A percentile compares a stretch with the other conserved stretches of the same genome.
phyloP scores from a whole-genome alignment of 164 flowering plant genomes.

The Aristolochia californica region DNA sequence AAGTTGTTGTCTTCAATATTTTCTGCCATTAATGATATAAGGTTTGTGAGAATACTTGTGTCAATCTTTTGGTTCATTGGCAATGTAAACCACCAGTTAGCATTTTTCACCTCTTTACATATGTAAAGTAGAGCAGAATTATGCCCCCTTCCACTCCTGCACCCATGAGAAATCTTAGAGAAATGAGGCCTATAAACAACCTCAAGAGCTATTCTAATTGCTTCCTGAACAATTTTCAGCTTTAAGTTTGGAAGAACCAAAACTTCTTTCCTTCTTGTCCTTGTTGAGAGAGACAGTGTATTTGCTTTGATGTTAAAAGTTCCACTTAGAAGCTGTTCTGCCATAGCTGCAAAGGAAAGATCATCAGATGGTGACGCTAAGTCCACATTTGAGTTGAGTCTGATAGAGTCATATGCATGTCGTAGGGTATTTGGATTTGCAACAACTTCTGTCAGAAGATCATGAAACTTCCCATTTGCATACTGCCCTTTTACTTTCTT shows the following conservation, averaged over 20 bases:
- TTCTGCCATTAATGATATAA: conserved; percentile 55
- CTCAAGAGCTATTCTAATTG: conserved; percentile 73
- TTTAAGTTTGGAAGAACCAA: conserved; percentile 72
- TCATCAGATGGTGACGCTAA: conserved; percentile 17
- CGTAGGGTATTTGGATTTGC: conserved; percentile 57
- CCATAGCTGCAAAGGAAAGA: conserved; percentile 44
- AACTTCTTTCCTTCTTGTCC: conserved; percentile 37
- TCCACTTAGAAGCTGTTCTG: conserved; percentile 48
- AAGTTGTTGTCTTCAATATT: conserved; percentile 54
- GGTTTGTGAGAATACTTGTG: conserved; percentile 30
- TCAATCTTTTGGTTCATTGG: conserved; percentile 44
- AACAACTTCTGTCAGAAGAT: conserved; percentile 60
- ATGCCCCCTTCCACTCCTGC: conserved; percentile 76
- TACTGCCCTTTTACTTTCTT: conserved; percentile 78
- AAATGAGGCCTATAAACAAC: conserved; percentile 75
- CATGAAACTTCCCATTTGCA: conserved; percentile 51
- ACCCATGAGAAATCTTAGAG: conserved; percentile 84
- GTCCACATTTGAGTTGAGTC: conserved; percentile 56
- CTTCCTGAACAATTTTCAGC: conserved; percentile 66
- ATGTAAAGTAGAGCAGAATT: conserved; percentile 57
- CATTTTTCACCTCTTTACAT: conserved; percentile 45
- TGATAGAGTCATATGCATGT: conserved; percentile 65
- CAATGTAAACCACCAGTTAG: conserved; percentile 80
- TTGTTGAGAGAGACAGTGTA: conserved; percentile 40
- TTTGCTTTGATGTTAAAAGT: conserved; percentile 54